These are phyloP conservation scores for Euphorbia peplus DNA, from an alignment of 345 rosid species.

Conservation along the genomic window DNA sequence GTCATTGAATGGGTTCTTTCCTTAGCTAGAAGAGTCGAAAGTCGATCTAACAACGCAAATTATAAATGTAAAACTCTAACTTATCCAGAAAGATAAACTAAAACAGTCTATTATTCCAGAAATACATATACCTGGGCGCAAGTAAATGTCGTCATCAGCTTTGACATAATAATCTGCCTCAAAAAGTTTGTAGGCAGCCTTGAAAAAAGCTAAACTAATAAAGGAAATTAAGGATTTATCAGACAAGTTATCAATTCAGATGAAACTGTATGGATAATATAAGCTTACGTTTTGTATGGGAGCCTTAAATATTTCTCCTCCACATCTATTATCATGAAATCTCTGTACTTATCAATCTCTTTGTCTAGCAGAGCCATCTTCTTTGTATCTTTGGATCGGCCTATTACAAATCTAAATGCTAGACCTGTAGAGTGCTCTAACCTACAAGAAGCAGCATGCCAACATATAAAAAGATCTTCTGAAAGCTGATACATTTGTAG, in stretches of 20 bases:
- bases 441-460: slow-evolving; percentile 25
- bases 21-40: slow-evolving; percentile 73
- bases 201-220: slow-evolving; percentile 59
- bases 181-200: slow-evolving; percentile 61
- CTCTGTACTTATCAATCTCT: slow-evolving; percentile 59
- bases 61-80: not conserved
- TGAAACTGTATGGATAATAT: not conserved
- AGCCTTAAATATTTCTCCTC: slow-evolving; percentile 67
- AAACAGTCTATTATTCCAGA: not conserved
- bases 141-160: slow-evolving; percentile 76
- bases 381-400: slow-evolving; percentile 53
- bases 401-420: slow-evolving; percentile 76
- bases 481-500: not conserved
- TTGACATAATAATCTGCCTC: slow-evolving; percentile 82
- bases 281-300: slow-evolving; percentile 68
- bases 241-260: not conserved
- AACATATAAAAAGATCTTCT: not conserved
- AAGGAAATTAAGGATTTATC: not conserved
- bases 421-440: slow-evolving; percentile 89
- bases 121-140: slow-evolving; percentile 66
- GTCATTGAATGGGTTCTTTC: slow-evolving; percentile 57
- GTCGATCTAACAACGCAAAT: slow-evolving; percentile 51
- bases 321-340: slow-evolving; percentile 65
- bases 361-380: slow-evolving; percentile 63
- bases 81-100: not conserved